Conservation (phyloP, 768 basidiomycete species). For the Serpula lacrymans region DNA sequence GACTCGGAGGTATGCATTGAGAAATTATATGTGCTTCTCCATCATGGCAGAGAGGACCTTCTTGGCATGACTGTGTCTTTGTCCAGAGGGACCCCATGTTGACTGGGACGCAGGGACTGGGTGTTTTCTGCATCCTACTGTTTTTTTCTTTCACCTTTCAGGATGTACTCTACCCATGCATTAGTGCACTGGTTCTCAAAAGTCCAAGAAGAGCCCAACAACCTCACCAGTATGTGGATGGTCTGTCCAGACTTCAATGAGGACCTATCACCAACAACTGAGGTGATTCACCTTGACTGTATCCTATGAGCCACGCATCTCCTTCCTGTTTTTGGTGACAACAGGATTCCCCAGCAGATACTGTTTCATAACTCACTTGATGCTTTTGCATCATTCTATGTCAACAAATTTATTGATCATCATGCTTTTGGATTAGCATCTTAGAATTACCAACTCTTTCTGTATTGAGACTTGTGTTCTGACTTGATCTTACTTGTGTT, state of each 20-base stretch:
- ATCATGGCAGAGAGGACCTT: neutral
- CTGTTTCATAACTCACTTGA: neutral
- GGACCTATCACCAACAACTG: neutral
- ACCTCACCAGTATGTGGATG: constrained; percentile 10
- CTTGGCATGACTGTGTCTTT: constrained; percentile 1
- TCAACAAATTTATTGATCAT: constrained; percentile 10
- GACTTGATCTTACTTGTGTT: neutral
- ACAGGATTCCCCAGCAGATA: neutral
- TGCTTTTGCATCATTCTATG: constrained; percentile 1
- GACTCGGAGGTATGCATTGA: neutral
- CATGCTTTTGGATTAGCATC: constrained; percentile 14
- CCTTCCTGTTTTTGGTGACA: neutral
- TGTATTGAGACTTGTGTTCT: too few species aligned
- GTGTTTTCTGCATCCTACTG: constrained; percentile 14
- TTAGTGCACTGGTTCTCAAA: constrained; percentile 3
- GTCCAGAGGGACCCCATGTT: neutral
- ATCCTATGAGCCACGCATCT: constrained; percentile 4
- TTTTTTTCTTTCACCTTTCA: constrained; percentile 6
- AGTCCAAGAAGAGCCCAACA: constrained; percentile 1
- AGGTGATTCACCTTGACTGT: constrained; percentile 5
- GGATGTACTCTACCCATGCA: constrained; percentile 2
- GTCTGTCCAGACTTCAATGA: constrained; percentile 11
- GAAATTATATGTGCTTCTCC: neutral
- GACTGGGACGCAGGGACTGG: constrained; percentile 23
- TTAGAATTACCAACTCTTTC: too few species aligned